Evolutionary conservation across 345 rosid genomes (phyloP).

Genomic region (Physaria fendleri): DNA sequence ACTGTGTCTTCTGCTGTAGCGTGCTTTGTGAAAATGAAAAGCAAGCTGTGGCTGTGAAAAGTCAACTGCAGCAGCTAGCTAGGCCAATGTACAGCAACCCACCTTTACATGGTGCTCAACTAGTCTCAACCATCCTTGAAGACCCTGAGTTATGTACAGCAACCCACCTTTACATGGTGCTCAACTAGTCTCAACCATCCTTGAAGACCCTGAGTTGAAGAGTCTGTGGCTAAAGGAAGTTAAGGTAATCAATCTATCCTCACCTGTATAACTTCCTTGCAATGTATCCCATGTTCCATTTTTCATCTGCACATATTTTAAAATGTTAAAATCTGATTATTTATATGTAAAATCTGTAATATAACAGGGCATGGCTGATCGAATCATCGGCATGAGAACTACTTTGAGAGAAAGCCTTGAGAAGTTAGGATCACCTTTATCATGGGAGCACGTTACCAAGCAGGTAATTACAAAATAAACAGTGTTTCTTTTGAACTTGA

Average conservation of each 20-base stretch:
- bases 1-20: constrained; percentile 34
- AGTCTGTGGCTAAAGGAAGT: constrained; percentile 88
- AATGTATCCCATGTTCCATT: too few relatives aligned
- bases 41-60: constrained; percentile 77
- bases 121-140: constrained; percentile 75
- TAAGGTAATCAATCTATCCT: constrained; percentile 50
- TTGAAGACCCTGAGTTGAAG: constrained; percentile 73
- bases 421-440: constrained; percentile 64
- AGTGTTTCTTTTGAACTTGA: neutral
- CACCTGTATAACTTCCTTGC: too few relatives aligned
- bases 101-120: constrained; percentile 80
- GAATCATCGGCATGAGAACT: constrained; percentile 85
- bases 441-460: constrained; percentile 89
- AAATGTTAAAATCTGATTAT: constrained; percentile 11
- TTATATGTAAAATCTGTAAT: neutral
- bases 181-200: constrained; percentile 67
- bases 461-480: constrained; percentile 42
- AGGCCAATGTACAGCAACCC: constrained; percentile 99
- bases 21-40: constrained; percentile 79
- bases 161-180: constrained; percentile 96
- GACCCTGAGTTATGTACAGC: constrained; percentile 86
- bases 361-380: constrained; percentile 80
- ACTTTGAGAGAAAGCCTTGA: constrained; percentile 75
- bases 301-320: too few relatives aligned
- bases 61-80: constrained; percentile 95